phyloP scores from a whole-genome alignment of 306 rosid species.

The Quercus aquifolioides region DNA sequence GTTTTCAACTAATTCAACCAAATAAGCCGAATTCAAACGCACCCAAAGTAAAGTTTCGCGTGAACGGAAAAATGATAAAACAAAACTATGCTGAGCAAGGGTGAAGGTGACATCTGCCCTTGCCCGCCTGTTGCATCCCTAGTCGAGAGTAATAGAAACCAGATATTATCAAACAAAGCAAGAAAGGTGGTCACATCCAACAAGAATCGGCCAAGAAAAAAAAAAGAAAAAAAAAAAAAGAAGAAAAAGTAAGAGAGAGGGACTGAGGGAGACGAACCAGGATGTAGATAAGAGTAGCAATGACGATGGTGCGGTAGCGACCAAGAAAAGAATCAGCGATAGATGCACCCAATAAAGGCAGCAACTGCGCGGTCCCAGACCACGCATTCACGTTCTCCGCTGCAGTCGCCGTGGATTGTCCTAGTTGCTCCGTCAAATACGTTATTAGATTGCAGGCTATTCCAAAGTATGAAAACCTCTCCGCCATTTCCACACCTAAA shows the following conservation, averaged over 20 bases:
- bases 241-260: background rate
- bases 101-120: no score
- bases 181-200: no score
- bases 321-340: constrained; percentile 44
- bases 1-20: no score
- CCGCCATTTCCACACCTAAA: constrained; percentile 44
- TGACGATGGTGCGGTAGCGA: constrained; percentile 33
- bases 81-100: no score
- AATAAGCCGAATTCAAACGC: no score
- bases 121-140: no score
- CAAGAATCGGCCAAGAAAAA: no score
- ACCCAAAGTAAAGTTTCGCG: no score
- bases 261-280: constrained; percentile 26
- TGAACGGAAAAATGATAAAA: no score
- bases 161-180: no score
- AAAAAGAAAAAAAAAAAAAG: no score
- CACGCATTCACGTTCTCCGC: constrained; percentile 38
- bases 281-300: constrained; percentile 36
- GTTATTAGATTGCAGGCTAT: constrained; percentile 34
- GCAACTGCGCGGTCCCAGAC: constrained; percentile 35
- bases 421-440: constrained; percentile 36
- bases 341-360: constrained; percentile 43
- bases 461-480: constrained; percentile 46
- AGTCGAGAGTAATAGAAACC: no score
- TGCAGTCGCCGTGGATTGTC: constrained; percentile 40